Evolutionary conservation across 1,139 yeast genomes (phyloP).

Genomic region (Entelexis paramagnoliae): DNA sequence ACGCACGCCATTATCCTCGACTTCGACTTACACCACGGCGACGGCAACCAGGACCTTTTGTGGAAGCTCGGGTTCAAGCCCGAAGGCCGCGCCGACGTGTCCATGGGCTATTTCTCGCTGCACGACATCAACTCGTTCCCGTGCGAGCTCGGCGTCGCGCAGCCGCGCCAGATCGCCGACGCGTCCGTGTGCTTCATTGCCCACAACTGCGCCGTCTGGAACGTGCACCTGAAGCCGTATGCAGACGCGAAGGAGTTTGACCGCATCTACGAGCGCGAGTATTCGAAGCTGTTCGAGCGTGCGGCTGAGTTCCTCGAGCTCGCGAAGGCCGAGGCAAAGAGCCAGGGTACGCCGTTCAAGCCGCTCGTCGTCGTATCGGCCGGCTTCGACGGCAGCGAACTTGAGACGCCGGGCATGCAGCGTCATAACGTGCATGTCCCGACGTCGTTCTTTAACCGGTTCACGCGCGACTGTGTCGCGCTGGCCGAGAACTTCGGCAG

Average conservation of each 20-base stretch:
- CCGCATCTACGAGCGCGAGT: slow-evolving; percentile 50
- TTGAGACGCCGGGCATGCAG: slow-evolving; percentile 75
- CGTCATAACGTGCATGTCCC: slow-evolving; percentile 79
- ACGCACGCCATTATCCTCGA: slow-evolving; percentile 78
- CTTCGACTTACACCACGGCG: slow-evolving; percentile 87
- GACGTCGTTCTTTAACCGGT: slow-evolving; percentile 63
- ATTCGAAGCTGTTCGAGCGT: slow-evolving; percentile 51
- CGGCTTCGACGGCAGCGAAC: slow-evolving; percentile 83
- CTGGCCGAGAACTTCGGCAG: slow-evolving; percentile 51
- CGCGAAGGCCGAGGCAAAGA: slow-evolving; percentile 32
- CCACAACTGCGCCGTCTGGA: slow-evolving; percentile 76
- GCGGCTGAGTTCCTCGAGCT: slow-evolving; percentile 53
- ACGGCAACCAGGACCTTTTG: slow-evolving; percentile 79
- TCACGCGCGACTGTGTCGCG: slow-evolving; percentile 61
- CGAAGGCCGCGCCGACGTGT: slow-evolving; percentile 14
- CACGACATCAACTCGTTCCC: slow-evolving; percentile 86
- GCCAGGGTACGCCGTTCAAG: slow-evolving; percentile 40
- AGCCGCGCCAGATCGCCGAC: slow-evolving; percentile 57
- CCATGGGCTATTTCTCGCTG: slow-evolving; percentile 69
- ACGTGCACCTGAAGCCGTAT: slow-evolving; percentile 68
- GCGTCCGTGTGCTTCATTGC: slow-evolving; percentile 74
- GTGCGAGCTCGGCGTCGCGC: slow-evolving; percentile 68
- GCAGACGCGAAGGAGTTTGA: slow-evolving; percentile 52
- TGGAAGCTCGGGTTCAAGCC: slow-evolving; percentile 59
- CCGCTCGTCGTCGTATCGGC: slow-evolving; percentile 69